A percentile compares a stretch with the other conserved stretches of the same genome.
Conservation (phyloP, 345 rosid species). For the Chamaenerion angustifolium region DNA sequence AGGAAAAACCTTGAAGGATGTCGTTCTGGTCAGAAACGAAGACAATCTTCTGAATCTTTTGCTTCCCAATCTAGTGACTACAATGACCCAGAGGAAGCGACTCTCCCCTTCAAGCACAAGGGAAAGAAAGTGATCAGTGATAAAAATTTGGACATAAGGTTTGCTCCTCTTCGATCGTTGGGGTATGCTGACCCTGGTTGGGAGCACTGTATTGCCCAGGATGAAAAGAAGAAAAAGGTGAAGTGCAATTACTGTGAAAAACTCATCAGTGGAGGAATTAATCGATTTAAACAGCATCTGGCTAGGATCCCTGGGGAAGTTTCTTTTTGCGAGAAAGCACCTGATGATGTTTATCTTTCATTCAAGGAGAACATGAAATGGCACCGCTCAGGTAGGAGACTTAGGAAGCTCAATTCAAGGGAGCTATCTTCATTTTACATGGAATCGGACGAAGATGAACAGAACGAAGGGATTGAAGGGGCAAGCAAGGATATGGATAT, state of each 20-base stretch:
- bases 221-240: conserved; percentile 32
- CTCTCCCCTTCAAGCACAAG: conserved; percentile 11
- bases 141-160: conserved; percentile 9
- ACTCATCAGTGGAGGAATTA: conserved; percentile 39
- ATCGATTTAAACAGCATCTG: conserved; percentile 38
- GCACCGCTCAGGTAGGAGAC: conserved; percentile 30
- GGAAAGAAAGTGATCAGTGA: conserved; percentile 19
- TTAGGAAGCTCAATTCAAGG: conserved; percentile 12
- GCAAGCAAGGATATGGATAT: conserved; percentile 9
- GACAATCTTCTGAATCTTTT: conserved; percentile 11
- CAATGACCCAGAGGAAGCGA: conserved; percentile 15
- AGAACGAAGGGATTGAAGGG: conserved; percentile 17
- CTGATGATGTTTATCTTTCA: conserved; percentile 30
- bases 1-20: conserved; percentile 26
- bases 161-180: conserved; percentile 26
- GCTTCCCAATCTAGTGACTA: conserved; percentile 11
- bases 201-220: conserved; percentile 37
- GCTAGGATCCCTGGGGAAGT: conserved; percentile 46
- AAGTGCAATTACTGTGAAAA: conserved; percentile 39
- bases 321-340: conserved; percentile 29
- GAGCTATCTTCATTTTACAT: conserved; percentile 16
- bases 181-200: conserved; percentile 41
- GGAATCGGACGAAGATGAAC: conserved; percentile 24
- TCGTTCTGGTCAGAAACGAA: conserved; percentile 17
- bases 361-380: conserved; percentile 41